Conservation (phyloP, 306 rosid species). For the Mucuna pruriens region DNA sequence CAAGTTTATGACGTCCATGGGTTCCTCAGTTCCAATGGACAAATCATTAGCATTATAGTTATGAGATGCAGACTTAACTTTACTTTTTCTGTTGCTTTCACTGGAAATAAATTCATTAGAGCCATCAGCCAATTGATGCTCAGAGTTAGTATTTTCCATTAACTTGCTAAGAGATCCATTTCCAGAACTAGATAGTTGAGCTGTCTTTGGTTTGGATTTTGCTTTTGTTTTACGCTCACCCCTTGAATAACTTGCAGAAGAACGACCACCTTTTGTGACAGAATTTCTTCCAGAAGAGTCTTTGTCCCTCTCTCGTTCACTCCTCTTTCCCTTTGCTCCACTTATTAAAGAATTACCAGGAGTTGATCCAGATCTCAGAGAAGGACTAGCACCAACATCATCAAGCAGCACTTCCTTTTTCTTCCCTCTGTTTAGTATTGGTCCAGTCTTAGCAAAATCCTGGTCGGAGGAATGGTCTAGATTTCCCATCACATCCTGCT, state of each 20-base stretch:
- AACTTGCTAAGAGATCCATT: conserved; percentile 56
- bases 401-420: conserved; percentile 79
- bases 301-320: conserved; percentile 75
- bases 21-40: conserved; percentile 49
- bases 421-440: conserved; percentile 65
- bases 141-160: conserved; percentile 44
- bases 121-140: conserved; percentile 47
- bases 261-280: conserved; percentile 57
- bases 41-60: conserved; percentile 37
- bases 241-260: conserved; percentile 55
- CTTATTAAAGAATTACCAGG: conserved; percentile 53
- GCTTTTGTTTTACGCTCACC: conserved; percentile 74
- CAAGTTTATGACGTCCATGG: conserved; percentile 52
- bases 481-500: conserved; percentile 51
- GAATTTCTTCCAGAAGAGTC: conserved; percentile 54
- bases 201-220: conserved; percentile 76
- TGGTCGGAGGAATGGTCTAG: conserved; percentile 52
- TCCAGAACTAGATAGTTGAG: conserved; percentile 64
- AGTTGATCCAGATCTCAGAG: conserved; percentile 58
- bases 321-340: conserved; percentile 78
- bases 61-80: conserved; percentile 42
- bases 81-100: conserved; percentile 42
- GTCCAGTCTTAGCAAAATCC: conserved; percentile 64
- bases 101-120: conserved; percentile 45
- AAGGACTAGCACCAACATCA: conserved; percentile 68